Percentiles rank a stretch among this genome's conserved stretches.
Evolutionary conservation across 148 eudicot species (phyloP).

Genomic region (Cornus florida): DNA sequence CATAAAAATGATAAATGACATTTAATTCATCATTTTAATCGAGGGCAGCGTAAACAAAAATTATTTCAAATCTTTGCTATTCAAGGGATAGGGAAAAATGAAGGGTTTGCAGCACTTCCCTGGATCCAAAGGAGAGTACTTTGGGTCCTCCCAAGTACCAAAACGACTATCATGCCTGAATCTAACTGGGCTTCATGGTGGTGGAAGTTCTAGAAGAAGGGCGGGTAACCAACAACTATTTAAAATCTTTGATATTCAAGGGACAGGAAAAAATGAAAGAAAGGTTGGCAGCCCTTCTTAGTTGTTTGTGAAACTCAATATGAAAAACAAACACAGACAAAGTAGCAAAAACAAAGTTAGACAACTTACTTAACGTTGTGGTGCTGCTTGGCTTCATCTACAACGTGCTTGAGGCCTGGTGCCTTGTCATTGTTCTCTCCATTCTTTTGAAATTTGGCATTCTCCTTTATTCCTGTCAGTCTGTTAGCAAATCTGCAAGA

Average conservation of each 20-base stretch:
- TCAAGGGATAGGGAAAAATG: not conserved
- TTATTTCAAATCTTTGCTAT: not conserved
- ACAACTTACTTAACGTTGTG: conserved; percentile 78
- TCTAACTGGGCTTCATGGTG: no score
- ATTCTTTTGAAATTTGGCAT: conserved; percentile 75
- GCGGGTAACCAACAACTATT: not conserved
- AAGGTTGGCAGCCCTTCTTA: not conserved
- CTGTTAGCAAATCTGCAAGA: conserved; percentile 82
- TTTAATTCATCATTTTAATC: not conserved
- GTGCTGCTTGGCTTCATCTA: conserved; percentile 69
- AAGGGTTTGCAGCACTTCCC: not conserved
- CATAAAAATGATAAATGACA: not conserved
- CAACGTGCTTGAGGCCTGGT: conserved; percentile 75
- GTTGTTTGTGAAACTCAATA: not conserved
- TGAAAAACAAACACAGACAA: not conserved
- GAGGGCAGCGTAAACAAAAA: not conserved
- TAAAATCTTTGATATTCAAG: not conserved
- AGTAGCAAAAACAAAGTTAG: not conserved
- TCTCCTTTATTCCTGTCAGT: conserved; percentile 87
- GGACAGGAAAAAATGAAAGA: not conserved
- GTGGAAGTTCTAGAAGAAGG: no score
- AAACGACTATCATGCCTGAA: no score
- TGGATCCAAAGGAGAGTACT: no score
- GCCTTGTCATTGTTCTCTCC: conserved; percentile 43
- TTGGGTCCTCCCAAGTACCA: no score